A percentile compares a stretch with the other conserved stretches of the same genome.
Conservation (phyloP, 2,329 filamentous ascomycete genomes). For the Rachicladosporium sp. region DNA sequence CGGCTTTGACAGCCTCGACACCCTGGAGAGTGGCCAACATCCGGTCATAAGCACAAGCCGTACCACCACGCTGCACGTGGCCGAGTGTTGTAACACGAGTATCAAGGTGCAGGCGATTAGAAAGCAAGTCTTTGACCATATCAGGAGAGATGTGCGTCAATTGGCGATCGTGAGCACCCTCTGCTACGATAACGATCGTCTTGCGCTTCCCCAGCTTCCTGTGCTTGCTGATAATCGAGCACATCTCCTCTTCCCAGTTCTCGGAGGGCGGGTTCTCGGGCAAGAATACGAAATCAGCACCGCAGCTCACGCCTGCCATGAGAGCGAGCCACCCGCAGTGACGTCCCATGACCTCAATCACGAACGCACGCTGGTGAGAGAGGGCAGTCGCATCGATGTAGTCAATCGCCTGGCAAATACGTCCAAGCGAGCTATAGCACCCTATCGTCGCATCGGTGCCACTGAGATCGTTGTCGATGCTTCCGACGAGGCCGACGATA, state of each 20-base stretch:
- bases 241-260: conserved; percentile 87
- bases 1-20: conserved; percentile 84
- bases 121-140: conserved; percentile 80
- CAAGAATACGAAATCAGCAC: conserved; percentile 93
- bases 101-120: conserved; percentile 67
- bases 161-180: conserved; percentile 77
- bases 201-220: conserved; percentile 82
- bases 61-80: conserved; percentile 92
- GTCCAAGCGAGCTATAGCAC: conserved; percentile 82
- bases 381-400: conserved; percentile 91
- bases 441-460: conserved; percentile 96
- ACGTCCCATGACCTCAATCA: conserved; percentile 96
- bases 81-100: conserved; percentile 90
- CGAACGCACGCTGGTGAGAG: conserved; percentile 90
- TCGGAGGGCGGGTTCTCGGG: conserved; percentile 81
- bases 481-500: conserved; percentile 90
- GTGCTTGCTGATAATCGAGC: conserved; percentile 64
- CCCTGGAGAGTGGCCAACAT: conserved; percentile 88
- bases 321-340: conserved; percentile 96
- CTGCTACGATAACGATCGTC: conserved; percentile 95
- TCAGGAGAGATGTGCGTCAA: conserved; percentile 71
- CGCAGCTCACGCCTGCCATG: conserved; percentile 89
- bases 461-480: conserved; percentile 96
- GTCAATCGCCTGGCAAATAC: conserved; percentile 93
- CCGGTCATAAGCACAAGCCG: conserved; percentile 85